Conservation (phyloP, 176 grass and related monocot genomes). For the Tillandsia fasciculata region DNA sequence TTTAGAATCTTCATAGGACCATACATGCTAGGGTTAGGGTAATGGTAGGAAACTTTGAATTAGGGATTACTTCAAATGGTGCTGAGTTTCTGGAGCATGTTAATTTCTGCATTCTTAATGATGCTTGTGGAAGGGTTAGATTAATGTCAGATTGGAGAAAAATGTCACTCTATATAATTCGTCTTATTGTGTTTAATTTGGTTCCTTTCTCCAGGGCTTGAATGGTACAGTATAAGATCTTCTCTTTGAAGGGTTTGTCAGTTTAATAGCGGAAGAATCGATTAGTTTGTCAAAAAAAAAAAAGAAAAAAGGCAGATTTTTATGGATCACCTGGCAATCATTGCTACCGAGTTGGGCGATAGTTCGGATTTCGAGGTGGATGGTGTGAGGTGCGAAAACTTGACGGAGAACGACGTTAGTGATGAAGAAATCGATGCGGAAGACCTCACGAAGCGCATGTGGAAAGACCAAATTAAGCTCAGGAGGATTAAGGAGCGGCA, state of each 20-base stretch:
- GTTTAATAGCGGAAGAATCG: background rate
- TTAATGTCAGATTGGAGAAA: too few species aligned
- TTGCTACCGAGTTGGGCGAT: slow-evolving; percentile 45
- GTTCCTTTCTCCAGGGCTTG: background rate
- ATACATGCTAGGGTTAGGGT: too few species aligned
- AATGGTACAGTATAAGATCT: background rate
- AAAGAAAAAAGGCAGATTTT: background rate
- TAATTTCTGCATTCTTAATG: too few species aligned
- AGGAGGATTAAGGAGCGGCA: slow-evolving; percentile 76
- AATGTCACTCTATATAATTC: background rate
- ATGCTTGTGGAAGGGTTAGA: too few species aligned
- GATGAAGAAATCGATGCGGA: slow-evolving; percentile 88
- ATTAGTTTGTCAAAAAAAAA: background rate
- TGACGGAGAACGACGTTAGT: slow-evolving; percentile 84
- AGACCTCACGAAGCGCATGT: slow-evolving; percentile 74
- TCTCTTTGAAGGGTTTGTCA: background rate
- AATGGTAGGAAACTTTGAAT: too few species aligned
- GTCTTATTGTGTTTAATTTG: background rate
- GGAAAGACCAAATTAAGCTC: slow-evolving; percentile 83
- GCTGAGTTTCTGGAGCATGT: too few species aligned
- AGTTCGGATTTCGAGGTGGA: slow-evolving; percentile 68
- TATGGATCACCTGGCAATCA: slow-evolving; percentile 62
- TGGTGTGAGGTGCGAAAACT: slow-evolving; percentile 41
- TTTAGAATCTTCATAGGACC: too few species aligned
- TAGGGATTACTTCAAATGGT: too few species aligned